These are phyloP conservation scores for Brassica rapa DNA, from an alignment of 345 rosid species.

Conservation along the genomic window DNA sequence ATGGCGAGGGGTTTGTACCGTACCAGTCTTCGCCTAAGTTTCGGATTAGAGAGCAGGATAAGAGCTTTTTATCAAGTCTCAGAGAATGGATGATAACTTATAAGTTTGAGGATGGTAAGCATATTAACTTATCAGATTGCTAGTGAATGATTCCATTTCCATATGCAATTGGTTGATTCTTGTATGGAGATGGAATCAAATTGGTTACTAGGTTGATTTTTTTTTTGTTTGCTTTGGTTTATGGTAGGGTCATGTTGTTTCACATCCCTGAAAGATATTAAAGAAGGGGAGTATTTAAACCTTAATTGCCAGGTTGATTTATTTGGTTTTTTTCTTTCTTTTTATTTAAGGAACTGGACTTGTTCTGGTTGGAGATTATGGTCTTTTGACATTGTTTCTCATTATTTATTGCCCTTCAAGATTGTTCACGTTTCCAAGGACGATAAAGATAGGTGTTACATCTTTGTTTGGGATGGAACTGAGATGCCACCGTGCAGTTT, in stretches of 20 bases:
- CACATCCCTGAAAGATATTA: conserved; percentile 31
- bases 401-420: conserved; percentile 8
- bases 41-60: conserved; percentile 36
- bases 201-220: background rate
- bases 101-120: conserved; percentile 27
- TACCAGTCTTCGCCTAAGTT: conserved; percentile 28
- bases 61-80: conserved; percentile 11
- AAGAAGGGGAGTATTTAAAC: conserved; percentile 32
- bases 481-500: conserved; percentile 32
- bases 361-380: background rate
- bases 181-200: no score
- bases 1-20: background rate
- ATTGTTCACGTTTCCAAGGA: conserved; percentile 32
- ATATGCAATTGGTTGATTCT: no score
- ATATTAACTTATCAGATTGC: background rate
- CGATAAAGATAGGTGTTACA: conserved; percentile 18
- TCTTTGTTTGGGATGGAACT: conserved; percentile 40
- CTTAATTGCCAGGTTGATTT: conserved; percentile 20
- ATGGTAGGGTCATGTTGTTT: conserved; percentile 32
- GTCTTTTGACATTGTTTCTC: conserved; percentile 16
- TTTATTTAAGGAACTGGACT: background rate
- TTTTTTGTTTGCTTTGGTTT: conserved; percentile 1
- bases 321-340: background rate
- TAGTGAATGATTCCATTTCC: background rate
- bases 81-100: conserved; percentile 29